Base-by-base conservation (phyloP, 202 grass and related monocot genomes). In the Saccharum hybrid region DNA sequence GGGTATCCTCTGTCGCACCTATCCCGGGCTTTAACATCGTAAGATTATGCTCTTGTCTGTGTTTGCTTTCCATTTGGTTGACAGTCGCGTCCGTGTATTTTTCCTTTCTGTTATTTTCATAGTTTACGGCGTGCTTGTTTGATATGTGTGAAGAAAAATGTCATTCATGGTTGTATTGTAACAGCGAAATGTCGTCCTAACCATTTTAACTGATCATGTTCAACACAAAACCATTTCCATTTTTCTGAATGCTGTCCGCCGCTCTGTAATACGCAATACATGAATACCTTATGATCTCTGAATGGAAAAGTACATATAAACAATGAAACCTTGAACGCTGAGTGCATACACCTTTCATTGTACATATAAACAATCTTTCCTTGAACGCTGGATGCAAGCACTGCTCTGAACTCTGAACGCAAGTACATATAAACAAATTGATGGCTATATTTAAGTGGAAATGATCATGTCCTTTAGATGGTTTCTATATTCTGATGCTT, bases 1-100 rank as follows among this genome's bases (percentile, higher is more conserved):
- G 94, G 92, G 92, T 94, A 94, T 90, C 94, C 75, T 97, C 88
- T 92, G 90, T 92, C 89, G 92, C 85, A 91, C 92, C 86, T 97
- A 87, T 94, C 92, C 88, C 64, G 92, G 94, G 71, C 90, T 94
- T 92, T 94, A 91, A 92, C 82, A 86, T 75, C 49, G 72, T 90
- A 86, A 88, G 69, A 86, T 74, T 78, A 83, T 69, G 80, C 75
- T 76, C 60, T 88, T 89, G 80, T 85, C 80, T 86, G 71, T 74
- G 84, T 73, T 92, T 88, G 76, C 74, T 91, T 88, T 89, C 41
- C 66, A 3, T 82, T 82, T 66, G 83, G 49, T 41, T 90, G 68
- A 74, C 33, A 74, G 46, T 57, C 33, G 41, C 48, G 68, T 63
- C 69, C 21, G 51, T 31, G 75, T 57, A n/a, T 70, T 70, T 26